Evolutionary conservation across 2,329 filamentous ascomycete genomes (phyloP).

Genomic region (Fusarium irregulare): DNA sequence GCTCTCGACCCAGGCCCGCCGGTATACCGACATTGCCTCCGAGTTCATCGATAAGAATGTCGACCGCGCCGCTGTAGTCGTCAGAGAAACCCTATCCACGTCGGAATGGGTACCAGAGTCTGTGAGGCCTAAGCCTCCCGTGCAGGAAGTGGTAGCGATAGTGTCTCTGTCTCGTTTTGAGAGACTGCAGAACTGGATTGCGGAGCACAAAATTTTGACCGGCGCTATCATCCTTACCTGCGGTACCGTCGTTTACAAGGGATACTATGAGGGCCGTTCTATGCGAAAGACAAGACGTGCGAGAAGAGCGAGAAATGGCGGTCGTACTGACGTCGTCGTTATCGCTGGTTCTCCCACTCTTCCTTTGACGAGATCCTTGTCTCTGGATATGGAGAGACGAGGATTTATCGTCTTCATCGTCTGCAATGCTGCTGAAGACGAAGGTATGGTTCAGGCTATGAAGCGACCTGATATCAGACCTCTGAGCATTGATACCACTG

Average conservation of each 20-base stretch:
- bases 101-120: conserved; percentile 79
- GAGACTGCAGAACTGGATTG: conserved; percentile 76
- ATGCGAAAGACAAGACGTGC: conserved; percentile 78
- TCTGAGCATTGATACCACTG: conserved; percentile 83
- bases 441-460: conserved; percentile 79
- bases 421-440: conserved; percentile 86
- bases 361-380: conserved; percentile 83
- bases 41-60: conserved; percentile 85
- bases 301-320: conserved; percentile 82
- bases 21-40: conserved; percentile 78
- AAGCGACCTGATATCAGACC: conserved; percentile 84
- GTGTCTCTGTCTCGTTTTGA: conserved; percentile 57
- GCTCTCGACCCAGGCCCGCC: conserved; percentile 72
- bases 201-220: conserved; percentile 77
- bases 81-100: conserved; percentile 76
- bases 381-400: conserved; percentile 86
- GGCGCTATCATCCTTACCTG: conserved; percentile 77
- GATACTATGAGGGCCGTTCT: conserved; percentile 64
- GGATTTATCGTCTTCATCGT: conserved; percentile 96
- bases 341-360: conserved; percentile 89
- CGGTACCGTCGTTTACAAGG: conserved; percentile 70
- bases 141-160: conserved; percentile 48
- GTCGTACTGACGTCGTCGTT: conserved; percentile 86
- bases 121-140: conserved; percentile 69
- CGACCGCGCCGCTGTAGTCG: conserved; percentile 75